phyloP scores from a whole-genome alignment of 306 rosid genomes.

The Quercus bicolor region DNA sequence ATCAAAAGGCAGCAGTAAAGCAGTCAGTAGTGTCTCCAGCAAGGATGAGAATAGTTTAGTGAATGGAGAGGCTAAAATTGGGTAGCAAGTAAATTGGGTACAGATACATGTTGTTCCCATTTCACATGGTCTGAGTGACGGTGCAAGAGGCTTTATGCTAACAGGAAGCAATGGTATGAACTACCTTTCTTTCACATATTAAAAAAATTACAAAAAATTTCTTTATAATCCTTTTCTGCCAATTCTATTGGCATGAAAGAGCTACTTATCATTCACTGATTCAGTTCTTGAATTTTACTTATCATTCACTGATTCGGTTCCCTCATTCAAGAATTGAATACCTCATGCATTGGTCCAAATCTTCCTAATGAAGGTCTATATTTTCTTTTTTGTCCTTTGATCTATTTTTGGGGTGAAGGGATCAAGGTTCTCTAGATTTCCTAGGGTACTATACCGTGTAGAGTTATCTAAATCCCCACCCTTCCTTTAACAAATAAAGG shows the following conservation, averaged over 20 bases:
- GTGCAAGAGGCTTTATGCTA: conserved; percentile 18
- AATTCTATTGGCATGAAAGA: neutral
- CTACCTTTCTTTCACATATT: conserved; percentile 10
- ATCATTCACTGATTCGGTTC: neutral
- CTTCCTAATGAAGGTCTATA: neutral
- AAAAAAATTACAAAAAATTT: conserved; percentile 7
- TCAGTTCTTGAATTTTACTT: neutral
- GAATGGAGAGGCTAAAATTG: conserved; percentile 59
- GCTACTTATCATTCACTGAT: neutral
- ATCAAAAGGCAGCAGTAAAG: conserved; percentile 39
- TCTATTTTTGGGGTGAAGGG: neutral
- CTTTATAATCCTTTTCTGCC: neutral
- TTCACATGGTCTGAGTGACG: conserved; percentile 21
- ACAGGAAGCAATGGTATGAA: conserved; percentile 45
- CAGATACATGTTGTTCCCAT: conserved; percentile 15
- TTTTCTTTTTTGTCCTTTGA: neutral
- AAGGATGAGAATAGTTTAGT: conserved; percentile 60
- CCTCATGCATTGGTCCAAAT: neutral
- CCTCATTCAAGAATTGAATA: neutral
- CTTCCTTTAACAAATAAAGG: too few relatives aligned
- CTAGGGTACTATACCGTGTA: too few relatives aligned
- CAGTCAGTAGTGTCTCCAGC: conserved; percentile 29
- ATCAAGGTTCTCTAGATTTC: neutral
- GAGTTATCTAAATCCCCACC: too few relatives aligned
- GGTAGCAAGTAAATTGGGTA: conserved; percentile 25